Conservation (phyloP, 2,329 filamentous ascomycete species). For the Penicillium janthinellum region DNA sequence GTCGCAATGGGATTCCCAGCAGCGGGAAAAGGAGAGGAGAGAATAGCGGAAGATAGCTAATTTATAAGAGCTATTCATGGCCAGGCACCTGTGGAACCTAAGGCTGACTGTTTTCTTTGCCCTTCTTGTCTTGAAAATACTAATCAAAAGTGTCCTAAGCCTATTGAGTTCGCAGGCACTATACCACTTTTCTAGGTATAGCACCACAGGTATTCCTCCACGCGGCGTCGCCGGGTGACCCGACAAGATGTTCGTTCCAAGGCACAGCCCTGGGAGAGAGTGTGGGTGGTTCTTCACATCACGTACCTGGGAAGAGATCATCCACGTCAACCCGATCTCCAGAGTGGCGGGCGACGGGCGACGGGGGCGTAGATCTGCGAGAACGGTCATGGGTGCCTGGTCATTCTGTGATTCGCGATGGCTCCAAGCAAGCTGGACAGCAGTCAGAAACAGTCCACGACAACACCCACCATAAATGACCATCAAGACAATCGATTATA, state of each 20-base stretch:
- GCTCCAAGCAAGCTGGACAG: not conserved
- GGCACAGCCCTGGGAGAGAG: conserved; percentile 14
- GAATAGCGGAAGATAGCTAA: not conserved
- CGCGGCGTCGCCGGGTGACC: conserved; percentile 27
- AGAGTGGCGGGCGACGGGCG: not conserved
- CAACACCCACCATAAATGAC: not conserved
- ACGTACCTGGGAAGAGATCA: conserved; percentile 5
- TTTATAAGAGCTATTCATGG: conserved; percentile 1
- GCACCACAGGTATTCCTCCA: conserved; percentile 9
- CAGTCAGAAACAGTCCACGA: not conserved
- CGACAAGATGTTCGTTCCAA: conserved; percentile 16
- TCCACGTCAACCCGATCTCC: conserved; percentile 4
- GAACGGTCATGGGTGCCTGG: not conserved
- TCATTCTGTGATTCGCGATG: not conserved
- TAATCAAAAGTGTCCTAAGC: not conserved
- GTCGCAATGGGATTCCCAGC: not conserved
- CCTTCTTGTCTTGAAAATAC: not conserved
- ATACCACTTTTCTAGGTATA: not conserved
- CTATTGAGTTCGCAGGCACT: not conserved
- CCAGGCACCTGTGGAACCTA: conserved; percentile 4
- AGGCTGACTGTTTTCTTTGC: not conserved
- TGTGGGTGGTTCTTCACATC: conserved; percentile 2
- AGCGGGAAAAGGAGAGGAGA: not conserved
- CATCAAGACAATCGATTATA: not conserved
- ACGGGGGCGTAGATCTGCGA: conserved; percentile 2